These are phyloP conservation scores for Schizopora paradoxa DNA, from an alignment of 1,284 basidiomycete genomes.

Conservation along the genomic window DNA sequence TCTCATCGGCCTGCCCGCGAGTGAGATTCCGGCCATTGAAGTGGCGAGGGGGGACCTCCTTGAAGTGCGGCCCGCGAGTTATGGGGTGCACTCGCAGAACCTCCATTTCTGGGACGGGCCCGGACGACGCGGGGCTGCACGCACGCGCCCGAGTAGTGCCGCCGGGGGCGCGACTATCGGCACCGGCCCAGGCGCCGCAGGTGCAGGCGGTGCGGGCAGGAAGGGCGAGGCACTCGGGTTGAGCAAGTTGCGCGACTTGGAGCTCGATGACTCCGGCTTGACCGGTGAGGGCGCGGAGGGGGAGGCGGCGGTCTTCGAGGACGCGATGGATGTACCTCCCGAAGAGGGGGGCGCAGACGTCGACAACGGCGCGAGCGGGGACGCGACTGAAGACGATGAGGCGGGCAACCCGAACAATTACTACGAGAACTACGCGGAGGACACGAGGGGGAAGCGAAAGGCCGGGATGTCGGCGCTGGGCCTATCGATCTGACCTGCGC, in stretches of 20 bases:
- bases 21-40: conserved; percentile 95
- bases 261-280: not conserved
- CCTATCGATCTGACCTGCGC: not conserved
- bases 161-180: conserved; percentile 4
- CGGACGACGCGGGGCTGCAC: conserved; percentile 36
- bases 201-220: not conserved
- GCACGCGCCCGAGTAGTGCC: conserved; percentile 6
- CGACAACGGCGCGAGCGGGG: conserved; percentile 20
- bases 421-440: conserved; percentile 83
- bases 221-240: not conserved
- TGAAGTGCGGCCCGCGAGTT: conserved; percentile 86
- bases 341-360: conserved; percentile 1
- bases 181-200: too few relatives aligned
- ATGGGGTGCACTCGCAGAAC: conserved; percentile 83
- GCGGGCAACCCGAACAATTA: conserved; percentile 65
- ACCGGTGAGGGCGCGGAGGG: conserved; percentile 12
- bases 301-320: conserved; percentile 8
- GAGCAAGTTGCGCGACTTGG: not conserved
- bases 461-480: too few relatives aligned
- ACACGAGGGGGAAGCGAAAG: conserved; percentile 65
- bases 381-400: conserved; percentile 37
- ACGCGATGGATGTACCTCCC: conserved; percentile 5
- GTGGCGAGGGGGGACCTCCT: conserved; percentile 87
- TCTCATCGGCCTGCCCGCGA: conserved; percentile 91
- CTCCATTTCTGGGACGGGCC: conserved; percentile 93